A percentile compares a stretch with the other conserved stretches of the same genome.
These are phyloP conservation scores for Apiospora malaysiana DNA, from an alignment of 2,329 filamentous ascomycete genomes.

Conservation along the genomic window DNA sequence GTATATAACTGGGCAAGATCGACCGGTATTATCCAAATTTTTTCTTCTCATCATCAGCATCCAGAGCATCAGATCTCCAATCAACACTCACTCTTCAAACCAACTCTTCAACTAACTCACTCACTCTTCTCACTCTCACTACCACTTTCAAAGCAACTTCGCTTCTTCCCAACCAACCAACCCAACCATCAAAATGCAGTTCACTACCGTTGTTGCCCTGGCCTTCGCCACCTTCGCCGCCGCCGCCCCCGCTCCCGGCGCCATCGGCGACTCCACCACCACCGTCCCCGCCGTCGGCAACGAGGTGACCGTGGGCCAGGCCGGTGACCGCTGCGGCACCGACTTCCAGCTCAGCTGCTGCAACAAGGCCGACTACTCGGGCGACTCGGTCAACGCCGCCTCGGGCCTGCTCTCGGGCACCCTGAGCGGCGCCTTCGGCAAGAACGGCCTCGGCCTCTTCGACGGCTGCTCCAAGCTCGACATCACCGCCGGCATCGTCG, in stretches of 20 bases:
- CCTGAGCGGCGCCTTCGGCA: constrained; percentile 33
- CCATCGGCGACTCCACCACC: constrained; percentile 9
- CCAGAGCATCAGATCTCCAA: background rate
- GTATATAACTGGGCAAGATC: constrained; percentile 7
- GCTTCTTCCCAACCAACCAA: constrained; percentile 26
- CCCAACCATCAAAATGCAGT: constrained; percentile 47
- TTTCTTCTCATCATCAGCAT: constrained; percentile 17
- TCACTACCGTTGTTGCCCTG: constrained; percentile 43
- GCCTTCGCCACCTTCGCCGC: constrained; percentile 42
- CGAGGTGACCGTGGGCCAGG: constrained; percentile 33
- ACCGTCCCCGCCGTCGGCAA: constrained; percentile 30
- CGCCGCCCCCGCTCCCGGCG: constrained; percentile 28
- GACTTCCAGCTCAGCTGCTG: constrained; percentile 42
- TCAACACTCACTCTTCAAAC: constrained; percentile 8
- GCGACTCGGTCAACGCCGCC: constrained; percentile 33
- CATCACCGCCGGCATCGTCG: constrained; percentile 31
- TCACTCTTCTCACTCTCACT: constrained; percentile 24
- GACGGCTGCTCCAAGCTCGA: constrained; percentile 38
- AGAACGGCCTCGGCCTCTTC: constrained; percentile 32
- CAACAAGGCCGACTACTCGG: constrained; percentile 37
- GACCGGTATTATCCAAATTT: background rate
- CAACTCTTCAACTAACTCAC: constrained; percentile 26
- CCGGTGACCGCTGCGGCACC: constrained; percentile 37
- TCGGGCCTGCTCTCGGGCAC: constrained; percentile 35
- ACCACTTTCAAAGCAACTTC: constrained; percentile 20